Conservation (phyloP, 2,329 filamentous ascomycete species). For the Ophiostoma pallidulum region DNA sequence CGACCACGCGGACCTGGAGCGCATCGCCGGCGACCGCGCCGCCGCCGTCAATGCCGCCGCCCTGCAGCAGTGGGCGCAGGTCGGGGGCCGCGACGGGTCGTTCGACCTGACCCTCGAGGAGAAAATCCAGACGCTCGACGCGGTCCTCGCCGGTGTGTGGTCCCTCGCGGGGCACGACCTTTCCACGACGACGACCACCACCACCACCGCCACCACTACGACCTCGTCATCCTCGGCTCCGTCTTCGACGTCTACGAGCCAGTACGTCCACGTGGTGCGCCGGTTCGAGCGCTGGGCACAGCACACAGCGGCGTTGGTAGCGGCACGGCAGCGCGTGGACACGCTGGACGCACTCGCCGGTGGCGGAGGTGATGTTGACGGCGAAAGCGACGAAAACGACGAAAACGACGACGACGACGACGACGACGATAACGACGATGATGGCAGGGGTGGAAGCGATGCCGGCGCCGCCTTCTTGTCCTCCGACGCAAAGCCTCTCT, state of each 20-base stretch:
- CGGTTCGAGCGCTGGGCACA: constrained; percentile 53
- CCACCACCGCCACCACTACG: not conserved
- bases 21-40: constrained; percentile 32
- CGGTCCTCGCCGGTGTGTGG: constrained; percentile 49
- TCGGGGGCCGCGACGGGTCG: constrained; percentile 21
- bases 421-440: constrained; percentile 16
- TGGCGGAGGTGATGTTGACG: constrained; percentile 9
- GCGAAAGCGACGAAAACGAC: too few relatives aligned
- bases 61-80: constrained; percentile 40
- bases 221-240: too few relatives aligned
- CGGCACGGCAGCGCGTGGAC: constrained; percentile 25
- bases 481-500: constrained; percentile 27
- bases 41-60: constrained; percentile 44
- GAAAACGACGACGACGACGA: too few relatives aligned
- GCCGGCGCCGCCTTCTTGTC: constrained; percentile 21
- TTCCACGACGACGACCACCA: not conserved
- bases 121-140: constrained; percentile 48
- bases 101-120: constrained; percentile 31
- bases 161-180: constrained; percentile 25
- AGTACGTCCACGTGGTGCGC: constrained; percentile 44
- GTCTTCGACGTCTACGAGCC: constrained; percentile 18
- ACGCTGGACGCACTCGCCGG: too few relatives aligned
- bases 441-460: not conserved
- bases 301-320: constrained; percentile 36
- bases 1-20: constrained; percentile 24